Evolutionary conservation across 2,329 filamentous ascomycete genomes (phyloP), one percentile per base, ranked within the genome.

Genomic region (Xylariaceae sp.): DNA sequence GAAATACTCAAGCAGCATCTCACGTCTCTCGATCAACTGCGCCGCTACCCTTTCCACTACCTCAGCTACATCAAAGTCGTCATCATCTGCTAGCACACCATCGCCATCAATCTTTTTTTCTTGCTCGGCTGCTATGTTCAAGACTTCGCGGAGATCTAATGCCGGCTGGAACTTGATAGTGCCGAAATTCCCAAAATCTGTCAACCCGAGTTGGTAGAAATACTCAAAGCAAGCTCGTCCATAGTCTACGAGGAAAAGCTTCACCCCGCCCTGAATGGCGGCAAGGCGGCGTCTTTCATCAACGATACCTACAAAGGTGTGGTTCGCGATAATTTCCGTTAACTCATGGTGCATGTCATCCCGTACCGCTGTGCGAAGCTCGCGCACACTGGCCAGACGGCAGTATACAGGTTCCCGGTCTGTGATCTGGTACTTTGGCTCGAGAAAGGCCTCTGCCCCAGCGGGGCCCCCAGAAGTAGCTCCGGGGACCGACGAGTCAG

Each of bases 141-240:
- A 74, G 5, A 97, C 66, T 45, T 86, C 80, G 4, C 74, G 70
- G 5, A 98, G 69, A 47, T 82, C 74, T 1, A 96, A 76, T 0
- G 89, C 78, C 2, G 89, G 87, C 39, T 82, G 79, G 58, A 98
- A 89, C 10, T 80, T 82, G 47, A 98, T 90, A 19, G 75, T 67
- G 3, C 93, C 93, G 60, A 95, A 96, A 63, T 98, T 98, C 2
- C 86, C 89, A 67, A 98, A 98, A 61, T 98, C 90, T 0, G 90
- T 95, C 27, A 98, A 77, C 0, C 90, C 92, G 17, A 97, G 71
- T 67, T 98, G 93, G 69, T 98, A 98, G 65, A 97, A 94, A 64
- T 92, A 94, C 58, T 97, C 92, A 50, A 83, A 86, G 64, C 82
- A 87, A 1, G 87, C 72, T 63, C 92, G 83, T 10, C 90, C 93